Conservation (phyloP, 1,139 yeast genomes). For the Blastobotrys proliferans region DNA sequence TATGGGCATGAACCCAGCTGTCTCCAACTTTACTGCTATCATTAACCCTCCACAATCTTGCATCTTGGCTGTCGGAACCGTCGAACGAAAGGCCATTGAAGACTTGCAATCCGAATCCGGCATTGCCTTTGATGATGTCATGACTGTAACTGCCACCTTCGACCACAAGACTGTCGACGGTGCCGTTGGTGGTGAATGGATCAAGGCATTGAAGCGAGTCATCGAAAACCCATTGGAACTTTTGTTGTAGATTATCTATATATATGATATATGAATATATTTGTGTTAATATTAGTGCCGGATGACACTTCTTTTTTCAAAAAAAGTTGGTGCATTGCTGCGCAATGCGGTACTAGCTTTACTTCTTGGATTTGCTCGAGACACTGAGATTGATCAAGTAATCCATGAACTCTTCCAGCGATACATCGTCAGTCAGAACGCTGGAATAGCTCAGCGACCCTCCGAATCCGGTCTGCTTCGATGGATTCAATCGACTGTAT, state of each 20-base stretch:
- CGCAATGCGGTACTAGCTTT: too few relatives aligned
- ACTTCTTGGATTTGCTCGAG: conserved; percentile 3
- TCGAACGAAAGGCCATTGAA: conserved; percentile 88
- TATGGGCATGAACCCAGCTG: conserved; percentile 98
- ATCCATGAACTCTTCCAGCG: conserved; percentile 65
- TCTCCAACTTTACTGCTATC: conserved; percentile 86
- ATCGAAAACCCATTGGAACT: conserved; percentile 95
- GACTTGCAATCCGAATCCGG: conserved; percentile 90
- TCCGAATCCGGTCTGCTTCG: conserved; percentile 40
- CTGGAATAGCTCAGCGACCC: conserved; percentile 28
- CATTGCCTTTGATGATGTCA: conserved; percentile 84
- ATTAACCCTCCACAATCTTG: conserved; percentile 97
- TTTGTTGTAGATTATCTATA: conserved; percentile 70
- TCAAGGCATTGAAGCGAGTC: conserved; percentile 85
- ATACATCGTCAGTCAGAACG: conserved; percentile 66
- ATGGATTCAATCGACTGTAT: conserved; percentile 70
- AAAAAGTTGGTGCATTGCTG: too few relatives aligned
- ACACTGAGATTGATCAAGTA: conserved; percentile 37
- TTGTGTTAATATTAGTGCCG: too few relatives aligned
- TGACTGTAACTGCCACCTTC: conserved; percentile 91
- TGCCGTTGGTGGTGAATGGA: conserved; percentile 96
- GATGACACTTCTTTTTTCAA: too few relatives aligned
- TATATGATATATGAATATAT: too few relatives aligned
- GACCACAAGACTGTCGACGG: conserved; percentile 98
- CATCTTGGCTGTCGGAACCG: conserved; percentile 90